A percentile compares a stretch with the other conserved stretches of the same genome.
These are phyloP conservation scores for Cladosporium sp. DNA, from an alignment of 2,329 filamentous ascomycete species.

Conservation along the genomic window DNA sequence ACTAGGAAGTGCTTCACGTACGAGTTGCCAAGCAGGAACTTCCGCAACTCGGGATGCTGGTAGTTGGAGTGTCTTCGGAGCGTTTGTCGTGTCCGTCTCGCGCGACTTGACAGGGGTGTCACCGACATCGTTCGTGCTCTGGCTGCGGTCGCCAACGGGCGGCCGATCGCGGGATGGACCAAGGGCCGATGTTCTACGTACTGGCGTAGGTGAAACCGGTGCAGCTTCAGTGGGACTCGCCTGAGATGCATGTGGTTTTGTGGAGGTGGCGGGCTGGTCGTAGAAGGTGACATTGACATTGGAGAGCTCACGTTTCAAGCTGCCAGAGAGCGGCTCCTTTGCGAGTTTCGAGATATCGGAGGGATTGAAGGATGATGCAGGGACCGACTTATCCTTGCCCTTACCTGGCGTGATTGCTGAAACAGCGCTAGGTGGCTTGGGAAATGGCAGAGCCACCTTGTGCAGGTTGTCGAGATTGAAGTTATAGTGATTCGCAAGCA, in stretches of 20 bases:
- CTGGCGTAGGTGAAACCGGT: conserved; percentile 70
- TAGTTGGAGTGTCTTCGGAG: conserved; percentile 60
- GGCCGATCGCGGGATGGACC: conserved; percentile 37
- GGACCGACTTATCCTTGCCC: conserved; percentile 66
- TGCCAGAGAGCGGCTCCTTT: conserved; percentile 43
- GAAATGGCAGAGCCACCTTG: conserved; percentile 75
- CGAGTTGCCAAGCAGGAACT: conserved; percentile 39
- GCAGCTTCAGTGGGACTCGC: conserved; percentile 37
- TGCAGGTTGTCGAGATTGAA: conserved; percentile 73
- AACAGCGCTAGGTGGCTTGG: conserved; percentile 58
- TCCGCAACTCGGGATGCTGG: conserved; percentile 45
- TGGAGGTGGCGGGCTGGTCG: conserved; percentile 37
- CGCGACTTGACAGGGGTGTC: conserved; percentile 25
- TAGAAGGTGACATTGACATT: conserved; percentile 81
- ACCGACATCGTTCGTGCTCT: conserved; percentile 23
- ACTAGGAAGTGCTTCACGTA: conserved; percentile 46
- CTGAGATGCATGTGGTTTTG: conserved; percentile 15
- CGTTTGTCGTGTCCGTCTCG: conserved; percentile 32
- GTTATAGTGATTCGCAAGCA: conserved; percentile 79
- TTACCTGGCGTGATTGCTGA: conserved; percentile 54
- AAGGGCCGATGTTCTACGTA: conserved; percentile 60
- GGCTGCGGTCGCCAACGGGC: conserved; percentile 21
- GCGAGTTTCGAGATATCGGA: conserved; percentile 78
- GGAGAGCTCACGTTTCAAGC: conserved; percentile 69
- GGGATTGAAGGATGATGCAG: conserved; percentile 62